Evolutionary conservation across 345 rosid species (phyloP), one percentile per base, ranked within the genome.

Genomic region (Aquilaria yunnanensis): DNA sequence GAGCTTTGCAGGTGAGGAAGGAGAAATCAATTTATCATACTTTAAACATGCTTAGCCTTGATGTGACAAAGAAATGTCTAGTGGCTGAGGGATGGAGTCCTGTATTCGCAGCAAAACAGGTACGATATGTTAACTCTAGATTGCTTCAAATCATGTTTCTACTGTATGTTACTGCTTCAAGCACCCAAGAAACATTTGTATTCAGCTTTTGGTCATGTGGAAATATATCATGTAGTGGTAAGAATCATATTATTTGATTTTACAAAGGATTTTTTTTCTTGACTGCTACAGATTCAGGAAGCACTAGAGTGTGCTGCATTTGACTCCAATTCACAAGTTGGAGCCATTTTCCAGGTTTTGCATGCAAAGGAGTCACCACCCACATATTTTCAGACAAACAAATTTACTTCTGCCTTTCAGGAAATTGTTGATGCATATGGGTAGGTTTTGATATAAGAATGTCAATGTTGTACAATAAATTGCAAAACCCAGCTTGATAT

Each of bases 31-130:
- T 86, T 71, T 85, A 88, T 72, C 97, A 94, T 76, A 85, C 92
- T 47, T 75, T 94, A 67, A 88, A 90, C 79, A 86, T 90, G 97
- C 99, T 94, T 59, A 94, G 97, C 72, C 88, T 94, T 68, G 97
- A 94, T 69, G 97, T 90, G 75, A 86, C 96, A 47, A 94, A 90
- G 71, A 94, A 86, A 67, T 90, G 99, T 72, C 93, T 94, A 68
- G 99, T 83, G 47, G 95, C 81, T 68, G 99, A 94, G 74, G 97
- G 95, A 46, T 94, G 97, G 96, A 85, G 95, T 74, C 97, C 97
- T 56, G 84, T 90, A 69, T 88, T 88, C 77, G 96, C 95, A 64
- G 68, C 90, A 59, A 86, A 90, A 34, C 90, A 88, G 86, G 97
- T 88, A 67, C 23, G 23, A 23, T 23, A 59, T 62, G 57, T 29